Conservation (phyloP, 1,284 basidiomycete species). For the Anthracocystis panici-leucophaei region DNA sequence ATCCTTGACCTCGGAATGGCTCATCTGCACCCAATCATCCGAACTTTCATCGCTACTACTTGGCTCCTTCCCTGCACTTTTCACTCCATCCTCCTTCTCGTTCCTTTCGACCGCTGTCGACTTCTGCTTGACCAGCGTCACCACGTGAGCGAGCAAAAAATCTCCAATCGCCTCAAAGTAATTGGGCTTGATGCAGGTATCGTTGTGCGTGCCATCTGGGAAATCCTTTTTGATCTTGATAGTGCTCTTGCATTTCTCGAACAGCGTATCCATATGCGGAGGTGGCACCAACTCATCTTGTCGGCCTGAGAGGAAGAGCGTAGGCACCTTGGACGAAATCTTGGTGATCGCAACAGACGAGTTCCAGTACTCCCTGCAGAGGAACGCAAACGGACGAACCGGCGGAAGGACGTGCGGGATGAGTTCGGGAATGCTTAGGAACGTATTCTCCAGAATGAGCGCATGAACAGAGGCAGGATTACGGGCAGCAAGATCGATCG, state of each 20-base stretch:
- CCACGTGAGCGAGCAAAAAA: conserved; percentile 56
- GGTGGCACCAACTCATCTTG: conserved; percentile 87
- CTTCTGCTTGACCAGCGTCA: conserved; percentile 15
- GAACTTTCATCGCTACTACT: conserved; percentile 34
- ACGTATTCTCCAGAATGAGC: conserved; percentile 85
- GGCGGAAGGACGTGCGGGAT: conserved; percentile 82
- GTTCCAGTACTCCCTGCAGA: conserved; percentile 90
- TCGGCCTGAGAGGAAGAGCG: conserved; percentile 85
- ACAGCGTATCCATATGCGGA: conserved; percentile 84
- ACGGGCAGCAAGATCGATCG: conserved; percentile 84
- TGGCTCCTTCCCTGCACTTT: not conserved
- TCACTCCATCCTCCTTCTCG: not conserved
- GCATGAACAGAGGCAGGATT: conserved; percentile 80
- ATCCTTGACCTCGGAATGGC: conserved; percentile 37
- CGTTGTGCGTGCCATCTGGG: conserved; percentile 76
- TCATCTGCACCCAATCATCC: conserved; percentile 61
- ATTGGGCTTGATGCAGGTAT: conserved; percentile 63
- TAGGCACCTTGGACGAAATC: conserved; percentile 79
- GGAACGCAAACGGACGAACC: conserved; percentile 81
- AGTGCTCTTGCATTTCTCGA: conserved; percentile 73
- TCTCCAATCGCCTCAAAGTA: conserved; percentile 65
- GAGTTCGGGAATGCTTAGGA: conserved; percentile 64
- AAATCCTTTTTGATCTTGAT: conserved; percentile 73
- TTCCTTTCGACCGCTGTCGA: not conserved
- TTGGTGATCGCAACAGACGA: conserved; percentile 78